Evolutionary conservation across 2,329 filamentous ascomycete species (phyloP).

Genomic region (Coleophoma cylindrospora): DNA sequence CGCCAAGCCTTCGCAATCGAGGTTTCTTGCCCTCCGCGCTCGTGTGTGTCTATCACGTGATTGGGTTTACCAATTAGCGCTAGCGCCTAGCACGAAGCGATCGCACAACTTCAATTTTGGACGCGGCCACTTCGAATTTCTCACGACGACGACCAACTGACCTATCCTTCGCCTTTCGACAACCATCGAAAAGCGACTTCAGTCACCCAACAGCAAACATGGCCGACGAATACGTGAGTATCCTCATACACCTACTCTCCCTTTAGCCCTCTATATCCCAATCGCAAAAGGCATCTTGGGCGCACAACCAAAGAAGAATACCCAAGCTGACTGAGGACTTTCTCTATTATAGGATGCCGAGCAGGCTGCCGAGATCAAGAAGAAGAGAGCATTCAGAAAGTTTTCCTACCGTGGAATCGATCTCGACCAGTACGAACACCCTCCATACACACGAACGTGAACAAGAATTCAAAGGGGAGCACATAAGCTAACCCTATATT

Average conservation of each 20-base stretch:
- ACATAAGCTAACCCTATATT: constrained; percentile 27
- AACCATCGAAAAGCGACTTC: constrained; percentile 19
- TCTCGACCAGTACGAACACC: constrained; percentile 85
- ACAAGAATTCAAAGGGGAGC: constrained; percentile 27
- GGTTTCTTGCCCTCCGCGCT: no score
- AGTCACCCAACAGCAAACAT: constrained; percentile 52
- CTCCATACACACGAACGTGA: constrained; percentile 11
- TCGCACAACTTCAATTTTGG: constrained; percentile 3
- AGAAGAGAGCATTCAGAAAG: constrained; percentile 99
- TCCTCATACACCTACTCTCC: constrained; percentile 9
- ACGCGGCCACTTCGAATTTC: constrained; percentile 7
- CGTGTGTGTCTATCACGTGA: no score
- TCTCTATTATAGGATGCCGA: constrained; percentile 71
- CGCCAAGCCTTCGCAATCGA: no score
- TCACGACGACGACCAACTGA: constrained; percentile 4
- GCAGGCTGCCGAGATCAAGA: constrained; percentile 99
- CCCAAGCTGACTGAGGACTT: constrained; percentile 27
- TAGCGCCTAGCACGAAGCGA: not conserved
- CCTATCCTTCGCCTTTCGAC: constrained; percentile 22
- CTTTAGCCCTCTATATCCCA: not conserved
- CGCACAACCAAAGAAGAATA: constrained; percentile 1
- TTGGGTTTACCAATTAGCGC: no score
- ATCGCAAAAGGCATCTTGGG: not conserved
- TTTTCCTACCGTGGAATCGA: constrained; percentile 99
- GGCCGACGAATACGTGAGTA: constrained; percentile 78